A percentile compares a stretch with the other conserved stretches of the same genome.
These are phyloP conservation scores for Mucor plumbeus DNA, from an alignment of 371 early-diverging fungal genomes.

Conservation along the genomic window DNA sequence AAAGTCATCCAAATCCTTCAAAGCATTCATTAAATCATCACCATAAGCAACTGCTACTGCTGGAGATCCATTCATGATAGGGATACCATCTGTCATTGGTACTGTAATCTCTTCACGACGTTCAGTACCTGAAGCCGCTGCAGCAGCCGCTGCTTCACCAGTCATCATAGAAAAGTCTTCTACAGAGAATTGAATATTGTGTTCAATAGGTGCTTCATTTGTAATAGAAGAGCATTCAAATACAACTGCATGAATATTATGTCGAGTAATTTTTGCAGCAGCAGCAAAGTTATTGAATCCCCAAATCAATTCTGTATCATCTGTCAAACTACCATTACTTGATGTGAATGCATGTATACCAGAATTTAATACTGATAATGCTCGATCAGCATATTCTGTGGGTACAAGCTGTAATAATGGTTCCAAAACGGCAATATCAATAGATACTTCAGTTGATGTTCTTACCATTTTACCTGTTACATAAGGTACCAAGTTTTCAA, in stretches of 20 bases:
- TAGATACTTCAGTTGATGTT: constrained; percentile 16
- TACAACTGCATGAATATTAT: constrained; percentile 59
- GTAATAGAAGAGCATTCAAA: constrained; percentile 56
- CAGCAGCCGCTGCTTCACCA: constrained; percentile 29
- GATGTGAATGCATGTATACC: constrained; percentile 51
- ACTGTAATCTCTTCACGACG: neutral
- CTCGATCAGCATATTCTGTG: constrained; percentile 69
- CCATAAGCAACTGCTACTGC: constrained; percentile 26
- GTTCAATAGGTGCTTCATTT: constrained; percentile 47
- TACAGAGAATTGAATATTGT: constrained; percentile 52
- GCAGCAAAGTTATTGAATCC: constrained; percentile 40
- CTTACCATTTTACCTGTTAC: constrained; percentile 41
- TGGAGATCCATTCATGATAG: neutral
- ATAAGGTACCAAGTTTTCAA: constrained; percentile 69
- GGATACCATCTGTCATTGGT: constrained; percentile 9
- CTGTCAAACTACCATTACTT: constrained; percentile 19
- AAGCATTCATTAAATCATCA: constrained; percentile 59
- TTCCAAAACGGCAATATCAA: constrained; percentile 55
- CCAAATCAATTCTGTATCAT: constrained; percentile 37
- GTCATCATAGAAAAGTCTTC: constrained; percentile 54
- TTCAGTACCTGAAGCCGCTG: neutral
- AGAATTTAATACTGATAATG: constrained; percentile 72
- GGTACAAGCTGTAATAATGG: constrained; percentile 65
- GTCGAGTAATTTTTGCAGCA: constrained; percentile 46
- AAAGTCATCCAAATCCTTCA: constrained; percentile 66